These are phyloP conservation scores for Leptoxyphium fumago DNA, from an alignment of 2,329 filamentous ascomycete genomes.

Conservation along the genomic window DNA sequence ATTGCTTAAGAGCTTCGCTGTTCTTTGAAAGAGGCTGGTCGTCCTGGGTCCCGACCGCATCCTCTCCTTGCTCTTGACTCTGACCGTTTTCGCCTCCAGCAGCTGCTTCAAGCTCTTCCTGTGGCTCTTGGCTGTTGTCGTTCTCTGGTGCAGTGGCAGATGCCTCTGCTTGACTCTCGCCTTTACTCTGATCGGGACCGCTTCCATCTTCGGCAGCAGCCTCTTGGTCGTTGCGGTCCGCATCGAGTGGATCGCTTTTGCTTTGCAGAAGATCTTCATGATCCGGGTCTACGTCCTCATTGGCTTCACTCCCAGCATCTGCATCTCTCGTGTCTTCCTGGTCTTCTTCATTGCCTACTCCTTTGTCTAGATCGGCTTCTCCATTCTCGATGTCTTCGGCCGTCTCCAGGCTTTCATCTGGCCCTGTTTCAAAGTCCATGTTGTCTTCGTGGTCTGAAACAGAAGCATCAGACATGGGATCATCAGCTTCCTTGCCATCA, in stretches of 20 bases:
- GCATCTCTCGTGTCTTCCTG: slow-evolving; percentile 4
- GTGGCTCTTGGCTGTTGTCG: slow-evolving; percentile 3
- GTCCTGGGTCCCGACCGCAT: slow-evolving; percentile 23
- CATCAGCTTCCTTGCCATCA: slow-evolving; percentile 46
- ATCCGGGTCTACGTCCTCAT: slow-evolving; percentile 20
- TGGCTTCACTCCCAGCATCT: slow-evolving; percentile 4
- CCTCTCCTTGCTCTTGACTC: slow-evolving; percentile 30
- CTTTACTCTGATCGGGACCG: background rate
- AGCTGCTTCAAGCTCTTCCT: slow-evolving; percentile 10
- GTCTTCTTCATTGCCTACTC: slow-evolving; percentile 9
- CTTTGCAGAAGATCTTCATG: background rate
- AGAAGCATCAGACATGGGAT: background rate
- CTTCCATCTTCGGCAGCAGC: slow-evolving; percentile 6
- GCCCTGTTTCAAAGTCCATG: background rate
- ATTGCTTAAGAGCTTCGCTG: slow-evolving; percentile 59
- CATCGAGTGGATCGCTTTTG: slow-evolving; percentile 9
- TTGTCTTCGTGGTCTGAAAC: background rate
- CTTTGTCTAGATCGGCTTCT: slow-evolving; percentile 8
- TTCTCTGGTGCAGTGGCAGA: slow-evolving; percentile 5
- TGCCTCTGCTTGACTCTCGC: background rate
- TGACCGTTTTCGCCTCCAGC: slow-evolving; percentile 4
- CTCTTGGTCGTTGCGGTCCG: slow-evolving; percentile 4
- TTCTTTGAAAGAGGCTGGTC: slow-evolving; percentile 19
- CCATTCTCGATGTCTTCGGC: slow-evolving; percentile 31
- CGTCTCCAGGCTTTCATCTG: slow-evolving; percentile 26